Percentiles rank a stretch among this genome's conserved stretches.
phyloP scores from a whole-genome alignment of 139 green algal genomes.

The Parachlorella kessleri region DNA sequence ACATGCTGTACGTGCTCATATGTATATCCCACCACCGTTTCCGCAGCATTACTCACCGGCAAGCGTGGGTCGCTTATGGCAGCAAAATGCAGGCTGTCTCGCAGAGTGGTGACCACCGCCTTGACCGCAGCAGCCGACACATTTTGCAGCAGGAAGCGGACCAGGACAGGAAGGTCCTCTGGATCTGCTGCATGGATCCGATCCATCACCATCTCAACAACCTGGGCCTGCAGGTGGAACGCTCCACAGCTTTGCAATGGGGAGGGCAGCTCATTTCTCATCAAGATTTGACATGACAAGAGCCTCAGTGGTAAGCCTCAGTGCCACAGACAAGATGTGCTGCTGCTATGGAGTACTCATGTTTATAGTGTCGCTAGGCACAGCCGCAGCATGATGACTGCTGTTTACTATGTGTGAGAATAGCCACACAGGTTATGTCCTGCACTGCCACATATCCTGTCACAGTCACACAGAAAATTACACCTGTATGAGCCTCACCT shows the following conservation, averaged over 20 bases:
- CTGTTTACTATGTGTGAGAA: not conserved
- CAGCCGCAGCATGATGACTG: too few species aligned
- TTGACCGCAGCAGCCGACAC: not conserved
- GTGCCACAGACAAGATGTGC: too few species aligned
- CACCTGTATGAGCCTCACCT: too few species aligned
- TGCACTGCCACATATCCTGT: too few species aligned
- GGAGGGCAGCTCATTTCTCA: not conserved
- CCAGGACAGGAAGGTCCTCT: constrained; percentile 35
- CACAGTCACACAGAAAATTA: too few species aligned
- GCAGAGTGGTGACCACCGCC: constrained; percentile 20
- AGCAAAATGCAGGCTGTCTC: constrained; percentile 28
- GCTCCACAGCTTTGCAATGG: not conserved
- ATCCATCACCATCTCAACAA: constrained; percentile 27
- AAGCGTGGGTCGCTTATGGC: constrained; percentile 23
- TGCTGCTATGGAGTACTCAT: too few species aligned
- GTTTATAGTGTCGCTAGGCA: too few species aligned
- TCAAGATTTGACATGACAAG: too few species aligned
- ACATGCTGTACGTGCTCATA: too few species aligned
- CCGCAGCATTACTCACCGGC: not conserved
- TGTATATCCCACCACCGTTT: too few species aligned
- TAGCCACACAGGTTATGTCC: too few species aligned
- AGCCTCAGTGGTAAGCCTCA: too few species aligned
- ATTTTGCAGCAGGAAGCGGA: constrained; percentile 45
- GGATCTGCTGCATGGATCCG: constrained; percentile 33
- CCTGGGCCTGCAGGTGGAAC: constrained; percentile 5